phyloP scores from a whole-genome alignment of 345 rosid species.

The Reutealis trisperma region DNA sequence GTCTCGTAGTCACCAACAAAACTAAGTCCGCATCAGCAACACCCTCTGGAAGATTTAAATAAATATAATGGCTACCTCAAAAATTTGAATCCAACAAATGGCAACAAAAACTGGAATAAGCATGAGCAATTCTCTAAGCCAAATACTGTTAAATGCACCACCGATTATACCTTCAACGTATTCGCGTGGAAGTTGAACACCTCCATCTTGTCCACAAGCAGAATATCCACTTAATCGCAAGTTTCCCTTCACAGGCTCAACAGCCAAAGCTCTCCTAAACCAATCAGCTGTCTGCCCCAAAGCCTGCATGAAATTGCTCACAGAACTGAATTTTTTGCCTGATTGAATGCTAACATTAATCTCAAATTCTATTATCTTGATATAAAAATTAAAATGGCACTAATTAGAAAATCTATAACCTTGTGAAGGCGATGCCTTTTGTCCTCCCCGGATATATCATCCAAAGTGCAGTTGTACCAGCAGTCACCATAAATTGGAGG shows the following conservation, averaged over 20 bases:
- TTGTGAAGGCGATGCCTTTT: conserved; percentile 84
- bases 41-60: conserved; percentile 58
- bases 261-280: conserved; percentile 90
- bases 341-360: conserved; percentile 9
- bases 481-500: conserved; percentile 92
- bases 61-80: conserved; percentile 12
- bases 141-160: conserved; percentile 11
- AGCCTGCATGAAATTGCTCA: conserved; percentile 58
- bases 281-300: conserved; percentile 91
- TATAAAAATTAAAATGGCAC: conserved; percentile 3
- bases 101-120: neutral
- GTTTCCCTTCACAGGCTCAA: conserved; percentile 97
- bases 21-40: conserved; percentile 90
- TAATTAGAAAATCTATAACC: conserved; percentile 37
- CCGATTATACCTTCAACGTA: conserved; percentile 78
- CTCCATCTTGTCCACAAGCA: conserved; percentile 99
- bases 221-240: conserved; percentile 98
- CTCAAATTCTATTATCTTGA: neutral
- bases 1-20: conserved; percentile 95
- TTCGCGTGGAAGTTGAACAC: conserved; percentile 94
- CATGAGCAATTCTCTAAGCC: conserved; percentile 9
- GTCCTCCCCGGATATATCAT: conserved; percentile 90
- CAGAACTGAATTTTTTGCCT: conserved; percentile 25
- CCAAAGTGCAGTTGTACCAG: conserved; percentile 95
- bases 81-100: conserved; percentile 1